Base-by-base conservation (phyloP, 371 early-diverging fungal species). In the Mortierella polycephala region DNA sequence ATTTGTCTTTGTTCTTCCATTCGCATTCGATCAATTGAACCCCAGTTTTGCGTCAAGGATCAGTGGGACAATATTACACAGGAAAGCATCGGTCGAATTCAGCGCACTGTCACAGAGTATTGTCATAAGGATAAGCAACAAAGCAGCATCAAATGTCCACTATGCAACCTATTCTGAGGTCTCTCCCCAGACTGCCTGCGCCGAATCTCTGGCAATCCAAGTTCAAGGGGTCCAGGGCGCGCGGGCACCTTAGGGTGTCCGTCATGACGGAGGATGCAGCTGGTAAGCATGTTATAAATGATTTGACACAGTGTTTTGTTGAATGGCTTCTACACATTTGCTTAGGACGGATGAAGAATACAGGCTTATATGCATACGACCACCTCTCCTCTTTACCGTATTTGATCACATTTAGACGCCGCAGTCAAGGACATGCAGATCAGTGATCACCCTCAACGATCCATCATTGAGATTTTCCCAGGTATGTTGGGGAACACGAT, bases 221-320 rank as follows among this genome's bases (percentile, higher is more conserved):
- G 0, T 79, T 55, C 57, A 79, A 79, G 44, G 73, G 54, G 12
- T 73, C 79, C 16, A 69, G 61, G 44, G 73, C 79, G 16, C 68
- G 69, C 37, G 62, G 59, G 1, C 68, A 77, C 1, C 2, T 65
- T 5, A 57, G 79, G 47, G 79, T 79, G 4, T 69, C 69, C 16
- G 79, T 79, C 42, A 72, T 72, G 79, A 62, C 73, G 5, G 79
- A 73, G 12, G 52, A 58, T 11, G n/a, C 55, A 18, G 79, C 73
- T 18, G 63, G 79, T 73, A 79, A 42, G 65, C 46, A 14, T 13
- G 12, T 39, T 46, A 7, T 20, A n/a, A n/a, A n/a, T n/a, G n/a
- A n/a, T n/a, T n/a, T n/a, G n/a, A n/a, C n/a, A n/a, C n/a, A n/a
- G n/a, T 45, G 21, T 10, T 10, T 30, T 46, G 13, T 37, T n/a